Evolutionary conservation across 2,329 filamentous ascomycete genomes (phyloP).

Genomic region (Cadophora malorum): DNA sequence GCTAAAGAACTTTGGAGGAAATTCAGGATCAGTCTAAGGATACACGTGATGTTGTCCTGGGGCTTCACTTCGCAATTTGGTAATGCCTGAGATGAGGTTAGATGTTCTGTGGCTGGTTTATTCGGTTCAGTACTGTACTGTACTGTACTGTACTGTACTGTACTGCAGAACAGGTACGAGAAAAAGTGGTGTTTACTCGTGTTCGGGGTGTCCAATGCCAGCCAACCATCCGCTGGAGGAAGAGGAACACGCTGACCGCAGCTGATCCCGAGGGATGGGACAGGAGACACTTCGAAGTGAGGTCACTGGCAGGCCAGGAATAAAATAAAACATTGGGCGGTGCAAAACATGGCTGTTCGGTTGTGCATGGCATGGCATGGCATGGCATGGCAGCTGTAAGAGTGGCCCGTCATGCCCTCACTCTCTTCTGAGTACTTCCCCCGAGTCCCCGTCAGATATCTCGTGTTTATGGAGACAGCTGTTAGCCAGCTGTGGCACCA

Average conservation of each 20-base stretch:
- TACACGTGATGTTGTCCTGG: not conserved
- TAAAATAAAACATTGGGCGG: not conserved
- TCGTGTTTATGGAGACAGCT: slow-evolving; percentile 21
- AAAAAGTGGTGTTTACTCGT: slow-evolving; percentile 7
- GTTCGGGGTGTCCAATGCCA: not conserved
- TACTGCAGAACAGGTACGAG: slow-evolving; percentile 6
- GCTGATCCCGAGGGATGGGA: not conserved
- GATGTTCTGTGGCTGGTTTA: not conserved
- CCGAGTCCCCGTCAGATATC: slow-evolving; percentile 11
- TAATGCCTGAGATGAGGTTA: not conserved
- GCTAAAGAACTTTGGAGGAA: not conserved
- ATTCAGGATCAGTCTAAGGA: not conserved
- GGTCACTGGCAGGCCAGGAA: not conserved
- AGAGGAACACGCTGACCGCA: not conserved
- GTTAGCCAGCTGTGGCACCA: not conserved
- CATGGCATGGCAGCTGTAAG: not conserved
- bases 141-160: no score
- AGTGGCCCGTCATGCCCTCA: not conserved
- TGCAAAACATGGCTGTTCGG: no score
- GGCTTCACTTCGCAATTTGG: not conserved
- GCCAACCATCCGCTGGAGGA: not conserved
- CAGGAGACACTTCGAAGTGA: not conserved
- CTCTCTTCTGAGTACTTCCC: not conserved
- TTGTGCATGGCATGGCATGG: not conserved
- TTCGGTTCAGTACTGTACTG: not conserved